phyloP scores from a whole-genome alignment of 345 rosid genomes.

The Odontarrhena argentea region DNA sequence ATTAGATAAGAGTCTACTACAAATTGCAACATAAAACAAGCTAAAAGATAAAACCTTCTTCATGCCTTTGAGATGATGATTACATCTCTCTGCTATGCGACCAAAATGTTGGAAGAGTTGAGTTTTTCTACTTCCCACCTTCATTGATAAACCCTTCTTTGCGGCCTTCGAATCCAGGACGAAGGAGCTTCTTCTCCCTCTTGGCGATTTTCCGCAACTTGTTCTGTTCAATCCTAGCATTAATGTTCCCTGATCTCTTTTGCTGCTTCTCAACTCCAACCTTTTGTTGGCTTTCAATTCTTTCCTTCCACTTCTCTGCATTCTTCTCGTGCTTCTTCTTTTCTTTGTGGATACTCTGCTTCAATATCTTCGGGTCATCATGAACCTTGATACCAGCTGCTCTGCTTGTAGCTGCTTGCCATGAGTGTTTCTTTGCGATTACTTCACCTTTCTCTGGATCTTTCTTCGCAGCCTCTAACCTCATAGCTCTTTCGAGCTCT shows the following conservation, averaged over 20 bases:
- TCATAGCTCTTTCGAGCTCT: slow-evolving; percentile 74
- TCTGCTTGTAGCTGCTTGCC: slow-evolving; percentile 76
- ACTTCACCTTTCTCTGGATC: slow-evolving; percentile 77
- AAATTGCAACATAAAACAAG: slow-evolving; percentile 25
- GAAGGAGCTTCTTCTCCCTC: slow-evolving; percentile 84
- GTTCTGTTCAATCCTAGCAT: slow-evolving; percentile 67
- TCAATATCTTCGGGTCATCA: slow-evolving; percentile 78
- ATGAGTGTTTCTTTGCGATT: slow-evolving; percentile 61
- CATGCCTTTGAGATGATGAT: no score
- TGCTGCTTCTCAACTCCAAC: slow-evolving; percentile 72
- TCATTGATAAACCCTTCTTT: slow-evolving; percentile 51
- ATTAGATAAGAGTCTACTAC: slow-evolving; percentile 34
- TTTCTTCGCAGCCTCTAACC: slow-evolving; percentile 65
- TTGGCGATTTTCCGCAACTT: slow-evolving; percentile 73
- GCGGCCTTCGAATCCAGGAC: slow-evolving; percentile 96
- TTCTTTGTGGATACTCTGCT: slow-evolving; percentile 72
- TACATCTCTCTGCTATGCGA: no score
- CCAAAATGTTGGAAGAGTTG: slow-evolving; percentile 10
- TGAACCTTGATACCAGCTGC: slow-evolving; percentile 85
- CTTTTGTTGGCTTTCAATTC: slow-evolving; percentile 62
- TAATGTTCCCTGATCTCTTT: slow-evolving; percentile 70
- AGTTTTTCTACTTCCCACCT: slow-evolving; percentile 35
- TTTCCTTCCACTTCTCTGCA: slow-evolving; percentile 84
- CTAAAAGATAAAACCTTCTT: slow-evolving; percentile 9
- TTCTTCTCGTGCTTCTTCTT: slow-evolving; percentile 74